Evolutionary conservation across 2,329 filamentous ascomycete genomes (phyloP), one percentile per base, ranked within the genome.

Genomic region (Pseudogymnoascus sp.): DNA sequence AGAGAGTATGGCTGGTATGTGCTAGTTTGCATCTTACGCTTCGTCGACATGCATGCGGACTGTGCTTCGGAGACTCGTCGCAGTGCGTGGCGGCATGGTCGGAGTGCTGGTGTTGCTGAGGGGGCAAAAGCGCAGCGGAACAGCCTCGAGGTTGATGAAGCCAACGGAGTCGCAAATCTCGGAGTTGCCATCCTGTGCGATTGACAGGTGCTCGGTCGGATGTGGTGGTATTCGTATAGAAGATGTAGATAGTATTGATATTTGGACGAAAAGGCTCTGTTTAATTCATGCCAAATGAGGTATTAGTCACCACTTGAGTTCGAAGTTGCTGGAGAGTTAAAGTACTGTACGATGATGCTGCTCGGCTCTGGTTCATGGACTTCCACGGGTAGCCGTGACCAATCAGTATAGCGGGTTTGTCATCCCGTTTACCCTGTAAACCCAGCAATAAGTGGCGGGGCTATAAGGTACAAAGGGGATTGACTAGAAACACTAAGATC

Each of bases 21-120:
- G 33, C 84, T 84, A 11, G 86, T 89, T 72, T 87, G 85, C 72
- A 89, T 81, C 66, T 83, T 82, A 60, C 84, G 78, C 70, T 83
- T 84, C 8, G 81, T 81, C n/a, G 81, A 82, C 28, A 78, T 75
- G 24, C 76, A 72, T 12, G 72, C 64, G 24, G 73, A 73, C 61
- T 75, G 75, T 22, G 74, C 72, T 6, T 79, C 81, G 14, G 80
- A 81, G 72, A 83, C 82, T 33, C 73, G 72, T 59, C 81, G 78
- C 60, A 77, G 68, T 11, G 73, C 70, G 62, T 77, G 75, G 63
- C 74, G 70, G 65, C 77, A 78, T 66, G 73, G 73, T 65, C 74
- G 72, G 60, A 72, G 70, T 59, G 74, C 72, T 64, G 75, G 74
- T 14, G 65, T 64, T 65, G 67, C 43, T 14, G 65, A 63, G 8